phyloP scores from a whole-genome alignment of 805 yeast genomes.

The Myxozyma lipomycoides region DNA sequence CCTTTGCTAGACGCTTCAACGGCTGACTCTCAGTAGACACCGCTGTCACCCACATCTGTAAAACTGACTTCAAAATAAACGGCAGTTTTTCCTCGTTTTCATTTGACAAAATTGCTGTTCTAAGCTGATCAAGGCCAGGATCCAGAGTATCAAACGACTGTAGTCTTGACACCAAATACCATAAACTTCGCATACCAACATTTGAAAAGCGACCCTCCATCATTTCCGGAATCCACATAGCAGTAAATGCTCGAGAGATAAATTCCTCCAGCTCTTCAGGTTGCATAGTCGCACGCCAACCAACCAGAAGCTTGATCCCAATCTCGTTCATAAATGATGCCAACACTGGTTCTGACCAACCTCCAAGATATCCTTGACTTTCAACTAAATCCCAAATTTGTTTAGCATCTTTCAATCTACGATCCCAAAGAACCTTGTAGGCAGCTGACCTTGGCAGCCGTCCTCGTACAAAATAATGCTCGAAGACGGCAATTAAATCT shows the following conservation, averaged over 20 bases:
- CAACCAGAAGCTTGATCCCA: slow-evolving; percentile 4
- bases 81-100: neutral
- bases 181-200: slow-evolving; percentile 16
- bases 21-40: slow-evolving; percentile 5
- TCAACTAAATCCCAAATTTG: neutral
- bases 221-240: slow-evolving; percentile 9
- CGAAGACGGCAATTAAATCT: slow-evolving; percentile 10
- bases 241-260: slow-evolving; percentile 7
- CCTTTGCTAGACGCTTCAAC: slow-evolving; percentile 1
- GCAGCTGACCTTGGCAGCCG: slow-evolving; percentile 5
- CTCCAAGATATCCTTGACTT: slow-evolving; percentile 5
- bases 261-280: slow-evolving; percentile 2
- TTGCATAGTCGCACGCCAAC: neutral
- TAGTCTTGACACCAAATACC: slow-evolving; percentile 12
- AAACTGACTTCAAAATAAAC: slow-evolving; percentile 4
- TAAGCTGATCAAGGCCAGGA: slow-evolving; percentile 5
- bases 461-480: slow-evolving; percentile 14
- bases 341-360: slow-evolving; percentile 15
- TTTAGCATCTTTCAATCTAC: slow-evolving; percentile 1
- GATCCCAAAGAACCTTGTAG: slow-evolving; percentile 11
- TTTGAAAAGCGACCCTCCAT: slow-evolving; percentile 14
- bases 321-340: slow-evolving; percentile 9
- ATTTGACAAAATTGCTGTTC: neutral
- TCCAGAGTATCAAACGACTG: slow-evolving; percentile 17
- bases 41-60: slow-evolving; percentile 24